Evolutionary conservation across 257 asterid genomes (phyloP).

Genomic region (Gynochthodes officinalis): DNA sequence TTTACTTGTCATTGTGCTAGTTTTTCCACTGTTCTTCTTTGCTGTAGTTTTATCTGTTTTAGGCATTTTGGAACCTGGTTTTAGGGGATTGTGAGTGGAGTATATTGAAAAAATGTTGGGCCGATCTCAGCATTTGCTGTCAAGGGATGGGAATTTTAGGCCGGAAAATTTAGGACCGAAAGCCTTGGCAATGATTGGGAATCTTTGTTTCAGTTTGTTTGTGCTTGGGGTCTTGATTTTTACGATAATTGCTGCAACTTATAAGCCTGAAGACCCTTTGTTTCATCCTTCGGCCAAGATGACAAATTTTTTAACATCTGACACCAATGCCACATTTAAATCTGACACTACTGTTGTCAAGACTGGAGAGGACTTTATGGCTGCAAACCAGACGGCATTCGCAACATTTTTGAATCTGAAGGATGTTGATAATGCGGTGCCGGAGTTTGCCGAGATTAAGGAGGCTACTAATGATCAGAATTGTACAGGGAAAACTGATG

Average conservation of each 20-base stretch:
- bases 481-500: constrained; percentile 46
- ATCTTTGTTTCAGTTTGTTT: constrained; percentile 55
- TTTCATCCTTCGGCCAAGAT: constrained; percentile 82
- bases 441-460: background rate
- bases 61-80: background rate
- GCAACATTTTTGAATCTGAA: constrained; percentile 65
- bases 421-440: constrained; percentile 56
- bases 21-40: background rate
- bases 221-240: constrained; percentile 60
- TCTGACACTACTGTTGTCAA: constrained; percentile 67
- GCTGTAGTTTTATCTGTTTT: background rate
- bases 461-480: constrained; percentile 12
- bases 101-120: constrained; percentile 18
- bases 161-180: constrained; percentile 78
- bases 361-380: constrained; percentile 94
- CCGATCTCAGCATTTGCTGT: constrained; percentile 26
- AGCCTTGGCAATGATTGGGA: constrained; percentile 57
- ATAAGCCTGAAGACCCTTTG: constrained; percentile 59
- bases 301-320: constrained; percentile 67
- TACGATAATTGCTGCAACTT: constrained; percentile 59
- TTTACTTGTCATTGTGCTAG: background rate
- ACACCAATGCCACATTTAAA: constrained; percentile 72
- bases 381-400: constrained; percentile 69
- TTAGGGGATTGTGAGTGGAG: background rate
- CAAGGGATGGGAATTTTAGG: constrained; percentile 47